Evolutionary conservation across 441 rosid genomes (phyloP), one percentile per base, ranked within the genome.

Genomic region (Croton setiger): DNA sequence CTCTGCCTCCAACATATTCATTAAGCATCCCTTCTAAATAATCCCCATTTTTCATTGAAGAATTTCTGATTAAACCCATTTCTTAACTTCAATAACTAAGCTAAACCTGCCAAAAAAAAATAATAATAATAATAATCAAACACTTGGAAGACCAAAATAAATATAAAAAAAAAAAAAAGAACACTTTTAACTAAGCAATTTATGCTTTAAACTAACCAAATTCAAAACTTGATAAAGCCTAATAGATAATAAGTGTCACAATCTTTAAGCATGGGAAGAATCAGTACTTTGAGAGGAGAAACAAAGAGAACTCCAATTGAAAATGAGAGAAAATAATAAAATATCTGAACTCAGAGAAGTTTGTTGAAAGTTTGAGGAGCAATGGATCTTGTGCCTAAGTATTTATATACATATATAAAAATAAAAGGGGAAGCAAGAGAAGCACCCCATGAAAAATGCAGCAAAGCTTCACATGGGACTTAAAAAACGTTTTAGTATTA

Each of bases 1-100:
- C 72, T 60, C 83, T 82, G 14, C 83, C 83, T 43, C 81, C 87
- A 2, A 80, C 87, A 60, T 85, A 90, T 73, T 88, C 97, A 27
- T 67, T 82, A 23, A 94, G 45, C 77, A 91, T 84, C 56, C 97
- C 92, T 63, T 94, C 97, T 60, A 88, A 63, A 73, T 82, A 88
- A 66, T 92, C 98, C 9, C 87, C 88, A 68, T 80, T 85, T 81
- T 86, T 83, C 74, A 73, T 75, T 15, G 74, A 72, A 33, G 90
- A 81, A 75, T 73, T 85, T 65, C 94, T 79, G 70, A 73, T 73
- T 39, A 85, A 59, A 20, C 97, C 97, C 98, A 92, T 92, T 44
- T 66, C 76, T 55, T 60, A 56, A 64, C 63, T 27, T 59, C 69
- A 56, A 58, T 15, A 20, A 9, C 8, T 55, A 4, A 35, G 43